Conservation (phyloP, 140 eudicot species). For the Anethum foeniculum region DNA sequence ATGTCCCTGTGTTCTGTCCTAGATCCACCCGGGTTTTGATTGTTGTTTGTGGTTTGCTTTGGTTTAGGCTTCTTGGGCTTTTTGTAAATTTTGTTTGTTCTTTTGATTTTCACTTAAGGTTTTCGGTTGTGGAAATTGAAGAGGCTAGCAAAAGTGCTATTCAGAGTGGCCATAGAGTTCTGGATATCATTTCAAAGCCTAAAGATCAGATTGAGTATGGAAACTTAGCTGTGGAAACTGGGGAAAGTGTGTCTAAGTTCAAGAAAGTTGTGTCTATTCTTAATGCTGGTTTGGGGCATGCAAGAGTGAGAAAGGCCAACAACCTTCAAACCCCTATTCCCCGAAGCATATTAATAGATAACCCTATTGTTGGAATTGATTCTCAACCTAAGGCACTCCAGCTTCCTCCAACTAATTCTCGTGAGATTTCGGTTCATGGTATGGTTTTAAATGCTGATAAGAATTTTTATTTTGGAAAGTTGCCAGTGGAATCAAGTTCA, state of each 20-base stretch:
- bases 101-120: conserved; percentile 15
- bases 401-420: conserved; percentile 28
- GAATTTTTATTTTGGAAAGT: conserved; percentile 31
- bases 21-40: background rate
- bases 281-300: conserved; percentile 64
- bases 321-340: conserved; percentile 40
- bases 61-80: background rate
- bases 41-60: conserved; percentile 4
- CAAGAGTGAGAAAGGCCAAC: conserved; percentile 60
- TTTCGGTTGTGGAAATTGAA: conserved; percentile 65
- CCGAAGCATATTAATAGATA: conserved; percentile 41
- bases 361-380: conserved; percentile 21
- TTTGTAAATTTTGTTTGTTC: conserved; percentile 3
- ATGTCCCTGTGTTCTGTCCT: background rate
- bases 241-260: conserved; percentile 68
- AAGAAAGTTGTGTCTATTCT: conserved; percentile 80
- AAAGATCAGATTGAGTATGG: conserved; percentile 54
- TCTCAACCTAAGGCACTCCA: conserved; percentile 50
- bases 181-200: conserved; percentile 57
- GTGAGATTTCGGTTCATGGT: conserved; percentile 35
- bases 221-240: conserved; percentile 58
- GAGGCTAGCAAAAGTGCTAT: conserved; percentile 81
- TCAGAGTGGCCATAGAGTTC: conserved; percentile 74
- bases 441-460: conserved; percentile 37
- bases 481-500: conserved; percentile 40